A percentile compares a stretch with the other conserved stretches of the same genome.
phyloP scores from a whole-genome alignment of 192 early-diverging fungal genomes.

The Backusella sp. region DNA sequence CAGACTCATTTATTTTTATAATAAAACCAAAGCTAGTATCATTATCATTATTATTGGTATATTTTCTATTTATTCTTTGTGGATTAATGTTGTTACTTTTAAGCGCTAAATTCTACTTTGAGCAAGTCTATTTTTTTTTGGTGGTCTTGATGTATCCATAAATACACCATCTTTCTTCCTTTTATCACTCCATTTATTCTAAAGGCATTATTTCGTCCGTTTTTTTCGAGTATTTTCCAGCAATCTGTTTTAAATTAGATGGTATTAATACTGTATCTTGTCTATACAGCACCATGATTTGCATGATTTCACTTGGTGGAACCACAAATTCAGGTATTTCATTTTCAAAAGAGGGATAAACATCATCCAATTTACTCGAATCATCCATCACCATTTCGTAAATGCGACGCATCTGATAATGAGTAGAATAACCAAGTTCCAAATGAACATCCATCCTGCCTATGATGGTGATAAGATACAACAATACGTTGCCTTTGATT shows the following conservation, averaged over 20 bases:
- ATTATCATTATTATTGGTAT: neutral
- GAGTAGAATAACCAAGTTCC: constrained; percentile 57
- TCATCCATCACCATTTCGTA: constrained; percentile 43
- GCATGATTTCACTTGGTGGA: constrained; percentile 64
- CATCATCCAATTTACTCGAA: constrained; percentile 15
- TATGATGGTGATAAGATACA: neutral
- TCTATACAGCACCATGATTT: constrained; percentile 56
- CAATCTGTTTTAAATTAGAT: constrained; percentile 25
- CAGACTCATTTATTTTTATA: neutral
- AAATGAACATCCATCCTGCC: constrained; percentile 63
- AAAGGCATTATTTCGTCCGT: no score
- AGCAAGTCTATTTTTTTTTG: no score
- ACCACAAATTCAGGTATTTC: constrained; percentile 52
- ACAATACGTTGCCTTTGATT: neutral
- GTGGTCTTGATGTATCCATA: no score
- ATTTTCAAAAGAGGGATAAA: constrained; percentile 26
- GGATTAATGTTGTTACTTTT: no score
- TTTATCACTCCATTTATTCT: no score
- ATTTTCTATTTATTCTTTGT: no score
- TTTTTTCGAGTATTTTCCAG: neutral
- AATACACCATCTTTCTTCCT: no score
- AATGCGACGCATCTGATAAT: constrained; percentile 59
- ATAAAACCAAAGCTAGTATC: neutral
- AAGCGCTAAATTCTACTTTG: no score
- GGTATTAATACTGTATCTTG: constrained; percentile 24